Base-by-base conservation (phyloP, 352 stramenopile genomes). In the Pythium brachiatum region DNA sequence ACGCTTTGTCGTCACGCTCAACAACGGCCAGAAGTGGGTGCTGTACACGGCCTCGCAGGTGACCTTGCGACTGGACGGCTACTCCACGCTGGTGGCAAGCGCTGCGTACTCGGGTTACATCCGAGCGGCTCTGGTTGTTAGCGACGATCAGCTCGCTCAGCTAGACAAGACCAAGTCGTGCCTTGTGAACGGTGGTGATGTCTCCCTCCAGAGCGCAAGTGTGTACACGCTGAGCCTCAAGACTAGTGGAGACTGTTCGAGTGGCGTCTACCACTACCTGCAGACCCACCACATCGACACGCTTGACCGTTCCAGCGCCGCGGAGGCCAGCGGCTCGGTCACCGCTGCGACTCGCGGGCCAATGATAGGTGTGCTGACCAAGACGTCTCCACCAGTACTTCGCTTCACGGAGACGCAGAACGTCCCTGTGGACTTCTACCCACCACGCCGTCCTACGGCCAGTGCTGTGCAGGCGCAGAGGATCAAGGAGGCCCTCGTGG, bases 291-390 rank as follows among this genome's bases (percentile, higher is more conserved):
- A 90, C 51, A 52, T 81, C 11, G 78, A 84, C 41, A 85, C 80
- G 8, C 56, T 92, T 3, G 77, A 89, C 27, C 62, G 60, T 12
- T 66, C 69, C 39, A 84, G 73, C 31, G 75, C 78, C 5, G 54
- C 55, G 3, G 69, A 78, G 29, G 64, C 68, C 16, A 52, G 70
- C 0, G 48, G 83, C 2, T 63, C 64, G 25, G 65, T 75, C 18
- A 62, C 76, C 34, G 85, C 78, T 16, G 78, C 82, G 0, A 91
- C 79, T 7, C 76, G 79, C 12, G 82, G 82, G 38, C 56, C 74
- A 20, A 84, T 91, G 75, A 69, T 80, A 9, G 73, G 73, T 20
- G 58, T 86, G 20, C 41, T 83, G 32, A 82, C 78, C n/a, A 79
- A 59, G 58, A 81, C 68, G 0, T 73, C 55, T 16, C 73, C 78